Percentiles rank a stretch among this genome's conserved stretches.
Evolutionary conservation across 2,329 filamentous ascomycete species (phyloP).

Genomic region (Pezicula carpinea): DNA sequence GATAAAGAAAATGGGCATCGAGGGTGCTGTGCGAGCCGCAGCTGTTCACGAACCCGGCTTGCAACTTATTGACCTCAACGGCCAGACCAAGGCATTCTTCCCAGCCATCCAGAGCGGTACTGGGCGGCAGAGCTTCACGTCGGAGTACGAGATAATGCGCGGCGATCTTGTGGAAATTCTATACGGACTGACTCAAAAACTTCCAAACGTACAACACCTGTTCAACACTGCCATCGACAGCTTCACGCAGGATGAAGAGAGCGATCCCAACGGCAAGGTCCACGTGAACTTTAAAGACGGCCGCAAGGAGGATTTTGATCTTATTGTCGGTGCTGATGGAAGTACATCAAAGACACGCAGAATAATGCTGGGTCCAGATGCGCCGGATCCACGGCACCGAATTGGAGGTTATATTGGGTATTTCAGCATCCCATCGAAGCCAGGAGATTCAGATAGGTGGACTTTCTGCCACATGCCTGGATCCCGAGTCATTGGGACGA

Average conservation of each 20-base stretch:
- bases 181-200: too few species aligned
- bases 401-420: conserved; percentile 30
- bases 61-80: conserved; percentile 35
- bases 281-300: conserved; percentile 6
- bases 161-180: conserved; percentile 36
- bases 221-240: conserved; percentile 25
- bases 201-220: conserved; percentile 19
- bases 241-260: conserved; percentile 15
- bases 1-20: conserved; percentile 45
- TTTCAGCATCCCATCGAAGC: conserved; percentile 31
- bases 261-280: conserved; percentile 4
- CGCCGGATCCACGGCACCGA: conserved; percentile 13
- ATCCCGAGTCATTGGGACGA: conserved; percentile 34
- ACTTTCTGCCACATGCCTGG: conserved; percentile 34
- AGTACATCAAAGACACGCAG: conserved; percentile 42
- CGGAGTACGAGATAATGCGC: conserved; percentile 40
- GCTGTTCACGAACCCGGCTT: conserved; percentile 42
- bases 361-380: conserved; percentile 29
- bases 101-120: conserved; percentile 27
- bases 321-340: conserved; percentile 35
- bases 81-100: conserved; percentile 34
- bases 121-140: conserved; percentile 29
- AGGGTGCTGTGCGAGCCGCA: conserved; percentile 35
- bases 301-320: conserved; percentile 25
- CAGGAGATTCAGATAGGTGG: conserved; percentile 27